phyloP scores from a whole-genome alignment of 2,329 filamentous ascomycete genomes.

The Talaromyces sp. region DNA sequence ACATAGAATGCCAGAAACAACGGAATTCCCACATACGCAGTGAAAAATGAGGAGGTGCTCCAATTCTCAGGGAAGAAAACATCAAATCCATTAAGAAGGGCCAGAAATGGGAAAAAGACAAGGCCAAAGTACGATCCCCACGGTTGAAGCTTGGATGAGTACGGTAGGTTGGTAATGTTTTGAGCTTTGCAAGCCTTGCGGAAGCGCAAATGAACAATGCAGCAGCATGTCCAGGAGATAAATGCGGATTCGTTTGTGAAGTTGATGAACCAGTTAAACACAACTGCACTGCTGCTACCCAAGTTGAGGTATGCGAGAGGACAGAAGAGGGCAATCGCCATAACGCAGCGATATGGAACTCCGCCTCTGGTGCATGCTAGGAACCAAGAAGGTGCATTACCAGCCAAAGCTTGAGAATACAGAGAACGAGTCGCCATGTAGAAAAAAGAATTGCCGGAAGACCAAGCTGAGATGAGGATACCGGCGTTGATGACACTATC shows the following conservation, averaged over 20 bases:
- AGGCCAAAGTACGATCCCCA: conserved; percentile 9
- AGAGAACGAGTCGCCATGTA: conserved; percentile 68
- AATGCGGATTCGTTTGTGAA: conserved; percentile 66
- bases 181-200: conserved; percentile 6
- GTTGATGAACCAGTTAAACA: conserved; percentile 71
- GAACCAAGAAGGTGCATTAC: conserved; percentile 61
- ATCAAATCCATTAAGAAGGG: conserved; percentile 70
- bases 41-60: conserved; percentile 58
- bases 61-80: conserved; percentile 49
- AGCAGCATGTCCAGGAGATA: conserved; percentile 57
- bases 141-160: conserved; percentile 5
- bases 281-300: conserved; percentile 46
- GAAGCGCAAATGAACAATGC: not conserved
- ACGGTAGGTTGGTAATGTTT: not conserved
- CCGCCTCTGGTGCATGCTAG: conserved; percentile 58
- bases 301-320: conserved; percentile 66
- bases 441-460: conserved; percentile 72
- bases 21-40: conserved; percentile 61
- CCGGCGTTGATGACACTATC: conserved; percentile 74
- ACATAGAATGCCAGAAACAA: conserved; percentile 48
- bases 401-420: conserved; percentile 61
- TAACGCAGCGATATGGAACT: conserved; percentile 60
- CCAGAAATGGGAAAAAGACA: conserved; percentile 53
- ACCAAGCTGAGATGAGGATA: conserved; percentile 71
- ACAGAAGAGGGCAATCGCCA: conserved; percentile 55